A percentile compares a stretch with the other conserved stretches of the same genome.
Evolutionary conservation across 208 protist genomes (phyloP).

Genomic region (Trypanosoma melophagium): DNA sequence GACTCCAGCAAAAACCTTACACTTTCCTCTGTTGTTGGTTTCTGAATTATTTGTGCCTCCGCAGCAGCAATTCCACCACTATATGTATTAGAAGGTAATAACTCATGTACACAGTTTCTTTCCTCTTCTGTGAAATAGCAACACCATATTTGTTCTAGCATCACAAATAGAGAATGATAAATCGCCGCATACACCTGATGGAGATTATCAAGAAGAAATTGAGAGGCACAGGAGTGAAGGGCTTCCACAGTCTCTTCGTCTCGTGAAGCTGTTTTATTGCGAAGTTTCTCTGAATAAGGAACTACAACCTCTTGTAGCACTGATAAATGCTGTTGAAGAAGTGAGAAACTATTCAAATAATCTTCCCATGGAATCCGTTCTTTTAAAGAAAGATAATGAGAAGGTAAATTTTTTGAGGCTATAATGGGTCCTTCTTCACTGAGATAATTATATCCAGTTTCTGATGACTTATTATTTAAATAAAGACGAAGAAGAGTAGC

Average conservation of each 20-base stretch:
- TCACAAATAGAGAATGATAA: slow-evolving; percentile 46
- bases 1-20: slow-evolving; percentile 36
- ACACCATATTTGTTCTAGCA: slow-evolving; percentile 64
- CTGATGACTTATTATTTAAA: slow-evolving; percentile 5
- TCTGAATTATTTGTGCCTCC: background rate
- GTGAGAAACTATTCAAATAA: slow-evolving; percentile 41
- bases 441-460: background rate
- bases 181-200: slow-evolving; percentile 52
- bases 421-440: slow-evolving; percentile 1
- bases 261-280: slow-evolving; percentile 2
- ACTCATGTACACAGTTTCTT: slow-evolving; percentile 18
- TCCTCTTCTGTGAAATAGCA: slow-evolving; percentile 42
- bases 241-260: slow-evolving; percentile 16
- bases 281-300: slow-evolving; percentile 18
- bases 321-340: slow-evolving; percentile 40
- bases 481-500: slow-evolving; percentile 27
- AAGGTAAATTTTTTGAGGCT: background rate
- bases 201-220: slow-evolving; percentile 68
- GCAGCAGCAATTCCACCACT: slow-evolving; percentile 6
- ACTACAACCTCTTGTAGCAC: slow-evolving; percentile 22
- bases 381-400: slow-evolving; percentile 8
- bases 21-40: background rate
- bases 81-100: slow-evolving; percentile 45
- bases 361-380: slow-evolving; percentile 36
- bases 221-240: slow-evolving; percentile 35